Conservation (phyloP, 2,329 filamentous ascomycete species). For the Penicillium sp. region DNA sequence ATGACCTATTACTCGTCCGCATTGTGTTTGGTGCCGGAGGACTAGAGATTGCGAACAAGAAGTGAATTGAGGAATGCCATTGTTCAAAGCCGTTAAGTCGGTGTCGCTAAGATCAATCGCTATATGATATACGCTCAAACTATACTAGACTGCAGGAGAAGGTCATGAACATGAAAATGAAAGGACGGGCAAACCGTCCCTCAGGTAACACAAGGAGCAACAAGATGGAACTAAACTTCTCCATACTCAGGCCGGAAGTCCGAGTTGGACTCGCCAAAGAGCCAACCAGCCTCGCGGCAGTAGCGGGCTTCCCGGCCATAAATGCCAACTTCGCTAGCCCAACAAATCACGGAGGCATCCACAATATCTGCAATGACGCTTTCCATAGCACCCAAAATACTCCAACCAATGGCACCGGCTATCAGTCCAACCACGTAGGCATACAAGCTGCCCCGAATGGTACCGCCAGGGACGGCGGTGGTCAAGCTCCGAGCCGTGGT, state of each 20-base stretch:
- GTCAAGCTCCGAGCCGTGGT: slow-evolving; percentile 78
- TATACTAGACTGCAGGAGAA: not conserved
- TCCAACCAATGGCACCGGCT: slow-evolving; percentile 92
- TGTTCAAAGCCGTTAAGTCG: not conserved
- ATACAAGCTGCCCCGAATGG: slow-evolving; percentile 75
- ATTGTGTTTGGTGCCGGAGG: not conserved
- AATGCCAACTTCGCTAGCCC: slow-evolving; percentile 80
- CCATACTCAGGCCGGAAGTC: slow-evolving; percentile 14
- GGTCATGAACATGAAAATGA: not conserved
- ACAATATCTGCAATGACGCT: slow-evolving; percentile 82
- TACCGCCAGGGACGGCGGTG: slow-evolving; percentile 50
- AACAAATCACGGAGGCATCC: slow-evolving; percentile 87
- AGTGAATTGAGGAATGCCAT: not conserved
- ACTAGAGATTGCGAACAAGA: not conserved
- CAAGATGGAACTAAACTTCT: slow-evolving; percentile 12
- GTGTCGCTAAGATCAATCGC: not conserved
- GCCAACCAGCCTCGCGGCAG: slow-evolving; percentile 83
- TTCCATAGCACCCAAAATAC: slow-evolving; percentile 85
- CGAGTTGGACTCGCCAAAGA: slow-evolving; percentile 66
- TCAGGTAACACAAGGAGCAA: slow-evolving; percentile 1
- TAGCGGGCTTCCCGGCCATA: slow-evolving; percentile 65
- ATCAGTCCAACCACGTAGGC: slow-evolving; percentile 92
- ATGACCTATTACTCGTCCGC: not conserved
- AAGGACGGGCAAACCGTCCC: not conserved
- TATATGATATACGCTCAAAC: slow-evolving; percentile 6